phyloP scores from a whole-genome alignment of 78 protist species.

The Anaeramoeba ignava region DNA sequence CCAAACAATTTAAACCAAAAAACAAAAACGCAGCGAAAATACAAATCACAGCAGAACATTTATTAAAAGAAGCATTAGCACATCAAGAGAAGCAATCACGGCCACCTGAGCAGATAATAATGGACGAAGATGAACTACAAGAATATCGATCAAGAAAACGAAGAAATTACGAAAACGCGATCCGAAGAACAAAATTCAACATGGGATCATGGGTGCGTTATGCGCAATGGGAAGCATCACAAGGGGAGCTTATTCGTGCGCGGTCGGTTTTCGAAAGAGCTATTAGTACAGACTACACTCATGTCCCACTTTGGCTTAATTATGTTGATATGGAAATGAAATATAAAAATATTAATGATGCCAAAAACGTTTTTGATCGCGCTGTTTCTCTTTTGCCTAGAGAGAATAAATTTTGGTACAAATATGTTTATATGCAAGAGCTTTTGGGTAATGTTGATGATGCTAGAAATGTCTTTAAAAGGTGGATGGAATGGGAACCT shows the following conservation, averaged over 20 bases:
- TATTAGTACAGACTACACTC: slow-evolving; percentile 43
- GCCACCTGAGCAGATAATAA: slow-evolving; percentile 62
- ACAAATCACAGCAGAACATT: slow-evolving; percentile 98
- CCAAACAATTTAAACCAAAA: slow-evolving; percentile 10
- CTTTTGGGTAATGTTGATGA: slow-evolving; percentile 75
- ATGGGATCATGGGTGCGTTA: slow-evolving; percentile 19
- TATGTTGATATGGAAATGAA: slow-evolving; percentile 97
- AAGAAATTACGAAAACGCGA: slow-evolving; percentile 45
- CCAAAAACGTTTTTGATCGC: slow-evolving; percentile 91
- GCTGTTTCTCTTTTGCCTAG: slow-evolving; percentile 85
- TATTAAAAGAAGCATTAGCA: slow-evolving; percentile 78
- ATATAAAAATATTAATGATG: slow-evolving; percentile 61
- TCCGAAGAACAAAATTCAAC: slow-evolving; percentile 16
- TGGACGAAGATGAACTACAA: slow-evolving; percentile 81
- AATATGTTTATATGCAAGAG: slow-evolving; percentile 85
- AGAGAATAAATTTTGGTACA: slow-evolving; percentile 39
- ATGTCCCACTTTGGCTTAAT: slow-evolving; percentile 48
- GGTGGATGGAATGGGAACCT: slow-evolving; percentile 90
- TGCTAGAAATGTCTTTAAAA: slow-evolving; percentile 74
- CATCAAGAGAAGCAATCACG: slow-evolving; percentile 29
- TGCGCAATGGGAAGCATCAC: slow-evolving; percentile 78
- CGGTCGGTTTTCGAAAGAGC: slow-evolving; percentile 87
- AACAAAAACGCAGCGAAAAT: slow-evolving; percentile 79
- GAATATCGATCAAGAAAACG: slow-evolving; percentile 57
- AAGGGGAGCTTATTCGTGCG: slow-evolving; percentile 57